Base-by-base conservation (phyloP, 441 rosid genomes). In the Adansonia gregorii region DNA sequence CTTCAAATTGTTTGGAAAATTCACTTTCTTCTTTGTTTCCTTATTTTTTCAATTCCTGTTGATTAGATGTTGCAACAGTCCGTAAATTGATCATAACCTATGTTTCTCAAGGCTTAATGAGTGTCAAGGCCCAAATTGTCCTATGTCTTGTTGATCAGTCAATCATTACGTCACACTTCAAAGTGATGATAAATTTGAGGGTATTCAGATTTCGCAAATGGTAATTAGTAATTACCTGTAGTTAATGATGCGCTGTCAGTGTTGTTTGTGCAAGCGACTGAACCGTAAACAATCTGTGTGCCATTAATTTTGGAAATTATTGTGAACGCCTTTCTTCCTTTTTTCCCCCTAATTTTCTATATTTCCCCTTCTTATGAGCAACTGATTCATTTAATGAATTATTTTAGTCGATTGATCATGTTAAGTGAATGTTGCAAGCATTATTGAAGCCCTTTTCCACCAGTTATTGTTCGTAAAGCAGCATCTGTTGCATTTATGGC, bases 401-500 rank as follows among this genome's bases (percentile, higher is more conserved):
- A 59, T 10, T 24, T 58, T 48, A 64, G 69, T 52, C 55, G 46
- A 61, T 49, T 73, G 71, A 67, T 72, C 41, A 20, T 74, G 41
- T 77, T 60, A 75, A 72, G 64, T 67, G 54, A 19, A 46, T 61
- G 76, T 43, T 76, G 22, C 87, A 93, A 88, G 82, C 90, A 88
- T 79, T 96, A 93, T 78, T 78, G 75, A 60, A 97, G 97, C 67
- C 93, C 93, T 10, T 89, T 87, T 87, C 92, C 98, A 79, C 97
- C 98, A 35, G 92, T 94, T 80, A 76, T 81, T 79, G 86, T 93
- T 79, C 89, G 87, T 66, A 92, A 86, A 90, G 99, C 98, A 54
- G 99, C 98, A 78, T 83, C 92, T 65, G 92, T 91, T 86, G 98
- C 98, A 74, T 91, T 96, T 79, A 91, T 86, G 75, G 98, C 99